Evolutionary conservation across 345 rosid genomes (phyloP), one percentile per base, ranked within the genome.

Genomic region (Eucalyptus curtisii): DNA sequence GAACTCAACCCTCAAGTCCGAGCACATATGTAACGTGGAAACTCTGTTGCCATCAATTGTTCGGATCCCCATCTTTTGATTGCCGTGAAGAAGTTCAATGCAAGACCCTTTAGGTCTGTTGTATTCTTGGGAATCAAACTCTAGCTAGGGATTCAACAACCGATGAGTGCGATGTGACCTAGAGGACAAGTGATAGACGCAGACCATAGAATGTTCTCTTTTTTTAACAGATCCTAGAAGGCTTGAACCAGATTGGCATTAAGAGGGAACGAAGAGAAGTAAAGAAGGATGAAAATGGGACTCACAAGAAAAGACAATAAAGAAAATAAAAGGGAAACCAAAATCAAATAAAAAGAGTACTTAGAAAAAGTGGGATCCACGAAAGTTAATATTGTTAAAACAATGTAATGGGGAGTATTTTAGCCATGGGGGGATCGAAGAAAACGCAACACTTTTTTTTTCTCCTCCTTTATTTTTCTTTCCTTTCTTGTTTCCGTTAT

Each of bases 11-110:
- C 89, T 33, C 10, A 50, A 88, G 44, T 87, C 88, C 10, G 87
- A 81, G 8, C 37, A 88, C 44, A 13, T 71, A 8, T 49, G 88
- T 11, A 94, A 52, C 57, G 25, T 20, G 57, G 57, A 25, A 52
- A 52, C 25, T 52, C 57, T 90, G 25, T 89, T 82, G 90, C 89
- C 49, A 96, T 96, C 80, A 96, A 97, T 91, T 97, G 99, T 89
- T 97, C 98, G 5, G 95, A 97, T 89, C 99, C 98, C 3, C 91
- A 91, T 89, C 95, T 96, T 86, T 88, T 94, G 90, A 93, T 94
- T 37, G 90, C 95, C 3, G 91, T 96, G 33, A 94, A 96, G 93
- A 95, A 90, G 95, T 97, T 97, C 86, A 95, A 96, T 90, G 87
- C 95, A 88, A 95, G 91, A 88, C 90, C 90, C 37, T 96, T 96